Evolutionary conservation across 2,329 filamentous ascomycete genomes (phyloP), one percentile per base, ranked within the genome.

Genomic region (Pseudocercospora vitis): DNA sequence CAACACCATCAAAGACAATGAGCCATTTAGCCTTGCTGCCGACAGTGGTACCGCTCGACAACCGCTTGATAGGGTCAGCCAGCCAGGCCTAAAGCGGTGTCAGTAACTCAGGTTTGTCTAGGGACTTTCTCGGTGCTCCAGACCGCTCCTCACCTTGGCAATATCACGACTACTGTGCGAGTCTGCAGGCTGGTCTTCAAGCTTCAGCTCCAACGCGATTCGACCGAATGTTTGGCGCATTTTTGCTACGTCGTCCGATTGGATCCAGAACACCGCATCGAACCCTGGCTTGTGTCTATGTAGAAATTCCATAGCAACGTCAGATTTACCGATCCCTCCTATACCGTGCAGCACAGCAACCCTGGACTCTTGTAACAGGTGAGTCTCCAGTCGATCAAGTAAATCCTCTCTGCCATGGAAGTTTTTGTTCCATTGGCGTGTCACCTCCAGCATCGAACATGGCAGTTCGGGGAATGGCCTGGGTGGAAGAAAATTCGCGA

Each of bases 231-330:
- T 21, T 1, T 55, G 47, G 7, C 47, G 37, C n/a, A 55, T 29
- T 21, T 50, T 55, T n/a, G 23, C 21, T 2, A 50, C 12, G 18
- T 47, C 28, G 24, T 56, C 53, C 3, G 53, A 42, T 33, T 33
- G 40, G 7, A 52, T 29, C 53, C 53, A 56, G 18, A 52, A 39
- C 2, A 52, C 23, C 7, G 49, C 53, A 21, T 56, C 48, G 37
- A 52, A 56, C 9, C 29, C 11, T 9, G 26, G 24, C 8, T 28
- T n/a, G 23, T 24, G 32, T 3, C 26, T 26, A 28, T 48, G 26
- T 1, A 33, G 33, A 24, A 52, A 44, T 29, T 56, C 40, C 1
- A 52, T 14, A 1, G 53, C 53, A 18, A 35, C 11, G 12, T 52
- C 44, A 7, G 53, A 52, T 18, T 56, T 56, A 2, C 53, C 53